Evolutionary conservation across 1,139 yeast genomes (phyloP), one percentile per base, ranked within the genome.

Genomic region (Yamadazyma diospyri): DNA sequence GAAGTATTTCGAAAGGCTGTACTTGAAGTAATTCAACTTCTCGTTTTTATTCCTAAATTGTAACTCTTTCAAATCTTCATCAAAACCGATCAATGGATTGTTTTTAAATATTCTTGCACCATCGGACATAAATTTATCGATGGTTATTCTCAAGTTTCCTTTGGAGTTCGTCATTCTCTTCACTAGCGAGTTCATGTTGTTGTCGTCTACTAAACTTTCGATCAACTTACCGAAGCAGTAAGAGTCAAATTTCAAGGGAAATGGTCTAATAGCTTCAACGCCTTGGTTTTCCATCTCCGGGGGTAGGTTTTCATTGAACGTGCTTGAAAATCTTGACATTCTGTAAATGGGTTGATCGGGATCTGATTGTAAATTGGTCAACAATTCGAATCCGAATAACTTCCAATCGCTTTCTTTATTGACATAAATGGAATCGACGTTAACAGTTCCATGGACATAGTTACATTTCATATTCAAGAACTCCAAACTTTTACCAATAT

Each of bases 401-500:
- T 79, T 82, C 94, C 95, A 86, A 48, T 85, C 95, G 6, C 96
- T 95, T 15, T 68, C 72, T 10, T 41, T 42, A 36, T 74, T 82
- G 10, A 86, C 78, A 54, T 60, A 87, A 1, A 89, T 69, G 0
- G 85, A 73, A 25, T 72, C 68, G 9, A 53, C 35, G 40, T 74
- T 68, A 23, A 88, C 48, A 39, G 78, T 77, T 2, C 89, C 92
- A 47, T 85, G 83, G 3, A 82, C 61, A 18, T 81, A 75, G 15
- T 69, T 59, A 13, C 85, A 86, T 38, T 76, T 83, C 14, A 61
- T 66, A 44, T 84, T 80, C 35, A 88, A 64, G 42, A 79, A 78
- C 40, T 69, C 69, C 40, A 87, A 48, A 0, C 88, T 76, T 28
- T 64, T 67, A 7, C 76, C 65, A 7, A 84, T 48, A 23, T 68